Evolutionary conservation across 495 filamentous ascomycete genomes (phyloP).

Genomic region (Podospora fimiseda): DNA sequence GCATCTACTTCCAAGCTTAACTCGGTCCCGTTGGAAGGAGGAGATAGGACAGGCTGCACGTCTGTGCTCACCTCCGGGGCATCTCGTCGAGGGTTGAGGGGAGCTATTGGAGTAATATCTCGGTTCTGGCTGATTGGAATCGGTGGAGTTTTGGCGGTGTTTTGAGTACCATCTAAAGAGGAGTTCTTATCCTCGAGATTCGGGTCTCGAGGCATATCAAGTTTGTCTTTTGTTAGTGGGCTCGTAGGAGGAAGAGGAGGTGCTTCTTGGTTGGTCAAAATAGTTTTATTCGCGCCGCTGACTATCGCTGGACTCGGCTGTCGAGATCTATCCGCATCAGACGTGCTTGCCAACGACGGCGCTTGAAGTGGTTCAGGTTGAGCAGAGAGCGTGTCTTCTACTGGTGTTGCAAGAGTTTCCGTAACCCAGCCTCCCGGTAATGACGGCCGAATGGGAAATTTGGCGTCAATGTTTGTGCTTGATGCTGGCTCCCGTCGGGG

Average conservation of each 20-base stretch:
- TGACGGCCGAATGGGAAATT: constrained; percentile 47
- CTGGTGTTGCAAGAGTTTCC: constrained; percentile 40
- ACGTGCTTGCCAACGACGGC: not conserved
- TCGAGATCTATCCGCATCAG: not conserved
- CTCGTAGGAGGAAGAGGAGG: not conserved
- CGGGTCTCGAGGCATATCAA: too few relatives aligned
- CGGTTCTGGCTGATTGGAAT: constrained; percentile 11
- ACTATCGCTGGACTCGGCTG: not conserved
- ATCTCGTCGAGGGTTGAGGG: constrained; percentile 39
- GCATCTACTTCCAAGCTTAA: constrained; percentile 52
- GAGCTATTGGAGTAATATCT: constrained; percentile 41
- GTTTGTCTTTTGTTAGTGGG: too few relatives aligned
- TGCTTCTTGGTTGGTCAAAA: not conserved
- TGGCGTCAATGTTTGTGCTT: constrained; percentile 12
- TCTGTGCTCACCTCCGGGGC: constrained; percentile 11
- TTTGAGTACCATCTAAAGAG: too few relatives aligned
- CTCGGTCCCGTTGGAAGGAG: constrained; percentile 41
- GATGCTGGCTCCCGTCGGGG: constrained; percentile 14
- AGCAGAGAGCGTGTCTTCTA: constrained; percentile 19
- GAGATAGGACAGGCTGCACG: constrained; percentile 19
- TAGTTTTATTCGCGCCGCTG: not conserved
- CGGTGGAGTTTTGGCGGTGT: constrained; percentile 15
- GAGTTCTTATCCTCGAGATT: too few relatives aligned
- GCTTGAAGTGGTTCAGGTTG: constrained; percentile 4
- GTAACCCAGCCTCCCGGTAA: constrained; percentile 63